Conservation (phyloP, 176 grass and related monocot genomes). For the Cymbopogon citratus region DNA sequence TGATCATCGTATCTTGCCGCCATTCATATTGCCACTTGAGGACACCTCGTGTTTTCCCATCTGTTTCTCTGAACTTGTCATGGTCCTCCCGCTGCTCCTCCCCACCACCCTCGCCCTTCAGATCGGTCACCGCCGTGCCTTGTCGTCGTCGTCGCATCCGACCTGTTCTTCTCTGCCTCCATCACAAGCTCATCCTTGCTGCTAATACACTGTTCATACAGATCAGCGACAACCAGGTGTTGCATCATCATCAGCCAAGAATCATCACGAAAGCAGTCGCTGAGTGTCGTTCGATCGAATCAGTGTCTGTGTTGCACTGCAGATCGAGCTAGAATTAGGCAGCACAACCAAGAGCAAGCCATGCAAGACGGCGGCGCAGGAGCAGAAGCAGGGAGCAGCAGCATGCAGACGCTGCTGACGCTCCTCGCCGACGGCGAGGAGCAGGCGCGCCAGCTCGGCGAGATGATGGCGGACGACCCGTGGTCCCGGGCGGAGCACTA, state of each 20-base stretch:
- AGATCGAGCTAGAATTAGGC: no score
- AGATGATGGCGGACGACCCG: background rate
- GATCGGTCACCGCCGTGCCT: background rate
- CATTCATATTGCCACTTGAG: background rate
- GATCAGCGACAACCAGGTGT: background rate
- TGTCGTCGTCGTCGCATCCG: background rate
- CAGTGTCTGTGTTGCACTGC: background rate
- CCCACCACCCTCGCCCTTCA: slow-evolving; percentile 6
- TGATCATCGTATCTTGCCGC: background rate
- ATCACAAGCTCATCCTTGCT: background rate
- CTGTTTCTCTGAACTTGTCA: slow-evolving; percentile 18
- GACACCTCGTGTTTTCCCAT: background rate
- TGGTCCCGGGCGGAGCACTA: background rate
- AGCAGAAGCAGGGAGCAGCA: background rate
- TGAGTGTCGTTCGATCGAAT: background rate
- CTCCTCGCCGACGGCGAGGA: slow-evolving; percentile 56
- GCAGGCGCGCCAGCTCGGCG: slow-evolving; percentile 40
- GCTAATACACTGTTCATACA: background rate
- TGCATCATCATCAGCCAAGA: background rate
- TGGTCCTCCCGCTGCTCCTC: slow-evolving; percentile 25
- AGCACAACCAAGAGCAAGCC: background rate
- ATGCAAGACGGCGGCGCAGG: slow-evolving; percentile 22
- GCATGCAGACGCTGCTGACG: slow-evolving; percentile 35
- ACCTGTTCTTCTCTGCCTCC: background rate
- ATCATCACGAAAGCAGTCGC: background rate